Evolutionary conservation across 495 filamentous ascomycete species (phyloP), one percentile per base, ranked within the genome.

Genomic region (Viridothelium virens): DNA sequence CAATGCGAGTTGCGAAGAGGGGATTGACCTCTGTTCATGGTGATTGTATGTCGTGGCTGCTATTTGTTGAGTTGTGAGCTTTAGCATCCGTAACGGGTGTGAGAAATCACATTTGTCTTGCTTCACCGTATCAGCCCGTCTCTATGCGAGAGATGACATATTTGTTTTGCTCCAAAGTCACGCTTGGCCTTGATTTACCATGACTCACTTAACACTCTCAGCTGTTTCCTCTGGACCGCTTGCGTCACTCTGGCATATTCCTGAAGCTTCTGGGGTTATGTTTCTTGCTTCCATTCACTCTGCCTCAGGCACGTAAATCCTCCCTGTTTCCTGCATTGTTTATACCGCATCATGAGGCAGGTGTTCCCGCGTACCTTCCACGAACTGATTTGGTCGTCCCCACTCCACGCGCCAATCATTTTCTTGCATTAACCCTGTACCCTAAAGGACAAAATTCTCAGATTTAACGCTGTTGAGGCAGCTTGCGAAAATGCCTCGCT

Each of bases 401-500:
- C 10, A 10, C 53, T 59, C 31, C 31, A 10, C 25, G 25, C 18
- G 53, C 36, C 53, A n/a, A 10, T 9, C 53, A 59, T 18, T 59
- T 7, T 7, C 53, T 9, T 14, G 10, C 53, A 44, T 44, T 53
- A 36, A 31, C 39, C 14, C 37, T 3, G 56, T 11, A 12, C 31
- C 39, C 41, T 56, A n/a, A 4, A 37, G 41, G 33, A 63, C 33
- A 25, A 18, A 34, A 37, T 63, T 41, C 37, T 10, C 37, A 14
- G 31, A 25, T 25, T 25, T 25, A 25, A 25, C 14, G 31, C 53
- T 7, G 53, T 18, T 36, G 25, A 59, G 36, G 25, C 48, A 25
- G 48, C 31, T 36, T 59, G 53, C 31, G 31, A 59, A 33, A 9
- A 59, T 59, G 53, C 25, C 53, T n/a, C 53, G 53, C 53, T 72